Evolutionary conservation across 129 eudicot species (phyloP).

Genomic region (Artemisia tridentata): DNA sequence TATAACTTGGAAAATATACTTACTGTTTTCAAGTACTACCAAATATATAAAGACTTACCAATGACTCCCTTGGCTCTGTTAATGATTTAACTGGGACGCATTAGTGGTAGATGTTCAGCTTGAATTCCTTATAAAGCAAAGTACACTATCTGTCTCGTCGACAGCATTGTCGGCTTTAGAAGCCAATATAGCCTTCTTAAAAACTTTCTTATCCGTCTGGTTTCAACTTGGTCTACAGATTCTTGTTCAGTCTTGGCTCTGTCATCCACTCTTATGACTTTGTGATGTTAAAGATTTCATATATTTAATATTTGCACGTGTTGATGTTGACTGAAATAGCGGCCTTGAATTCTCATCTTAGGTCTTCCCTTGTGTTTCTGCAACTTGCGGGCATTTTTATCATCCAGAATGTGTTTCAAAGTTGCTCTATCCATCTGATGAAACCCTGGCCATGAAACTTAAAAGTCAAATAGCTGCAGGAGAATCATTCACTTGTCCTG

Average conservation of each 20-base stretch:
- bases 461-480: slow-evolving; percentile 56
- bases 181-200: background rate
- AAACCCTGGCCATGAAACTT: slow-evolving; percentile 38
- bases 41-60: background rate
- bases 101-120: background rate
- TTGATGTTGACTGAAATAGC: background rate
- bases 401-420: slow-evolving; percentile 68
- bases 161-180: background rate
- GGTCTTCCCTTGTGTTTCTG: slow-evolving; percentile 88
- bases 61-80: background rate
- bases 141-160: background rate
- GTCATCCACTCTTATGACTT: background rate
- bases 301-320: background rate
- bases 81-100: background rate
- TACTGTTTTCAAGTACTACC: background rate
- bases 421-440: slow-evolving; percentile 43
- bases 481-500: slow-evolving; percentile 72
- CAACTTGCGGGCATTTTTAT: slow-evolving; percentile 82
- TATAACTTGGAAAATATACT: background rate
- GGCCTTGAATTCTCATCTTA: slow-evolving; percentile 17
- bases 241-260: background rate
- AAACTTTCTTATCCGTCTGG: background rate
- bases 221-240: background rate
- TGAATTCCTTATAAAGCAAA: background rate
- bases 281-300: background rate